Percentiles rank a stretch among this genome's conserved stretches.
Conservation (phyloP, 306 rosid species). For the Fragaria iinumae region DNA sequence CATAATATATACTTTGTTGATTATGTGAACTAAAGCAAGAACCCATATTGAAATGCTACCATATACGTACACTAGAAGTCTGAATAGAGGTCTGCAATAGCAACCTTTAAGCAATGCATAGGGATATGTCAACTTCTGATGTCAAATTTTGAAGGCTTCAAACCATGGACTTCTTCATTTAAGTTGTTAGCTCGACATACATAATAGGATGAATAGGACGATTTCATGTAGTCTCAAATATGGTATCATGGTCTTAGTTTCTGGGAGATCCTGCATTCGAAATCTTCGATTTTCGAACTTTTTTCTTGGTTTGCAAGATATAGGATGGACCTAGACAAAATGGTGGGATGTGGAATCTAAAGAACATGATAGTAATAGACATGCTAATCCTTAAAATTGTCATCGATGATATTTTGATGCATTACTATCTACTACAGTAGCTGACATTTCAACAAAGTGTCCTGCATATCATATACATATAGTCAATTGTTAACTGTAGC, state of each 20-base stretch:
- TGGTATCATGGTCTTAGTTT: neutral
- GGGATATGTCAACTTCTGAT: neutral
- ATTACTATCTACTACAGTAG: neutral
- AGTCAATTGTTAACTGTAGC: neutral
- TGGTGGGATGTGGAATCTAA: constrained; percentile 17
- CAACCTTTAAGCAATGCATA: neutral
- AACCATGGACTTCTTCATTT: neutral
- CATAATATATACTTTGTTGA: neutral
- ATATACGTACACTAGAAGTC: neutral
- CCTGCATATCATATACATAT: neutral
- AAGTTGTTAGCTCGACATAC: neutral
- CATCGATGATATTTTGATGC: constrained; percentile 2
- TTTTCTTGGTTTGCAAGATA: neutral
- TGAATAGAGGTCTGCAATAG: neutral
- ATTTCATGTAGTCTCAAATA: neutral
- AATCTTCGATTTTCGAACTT: neutral
- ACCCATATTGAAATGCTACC: neutral
- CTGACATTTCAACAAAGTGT: constrained; percentile 1
- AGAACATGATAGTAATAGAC: constrained; percentile 7
- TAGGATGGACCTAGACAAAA: neutral
- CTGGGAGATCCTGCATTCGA: neutral
- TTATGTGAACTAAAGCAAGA: neutral
- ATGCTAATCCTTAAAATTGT: constrained; percentile 9
- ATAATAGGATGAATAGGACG: neutral
- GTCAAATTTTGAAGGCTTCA: neutral